Percentiles rank a stretch among this genome's conserved stretches.
Conservation (phyloP, 441 rosid genomes). For the Aquilaria agallochum region DNA sequence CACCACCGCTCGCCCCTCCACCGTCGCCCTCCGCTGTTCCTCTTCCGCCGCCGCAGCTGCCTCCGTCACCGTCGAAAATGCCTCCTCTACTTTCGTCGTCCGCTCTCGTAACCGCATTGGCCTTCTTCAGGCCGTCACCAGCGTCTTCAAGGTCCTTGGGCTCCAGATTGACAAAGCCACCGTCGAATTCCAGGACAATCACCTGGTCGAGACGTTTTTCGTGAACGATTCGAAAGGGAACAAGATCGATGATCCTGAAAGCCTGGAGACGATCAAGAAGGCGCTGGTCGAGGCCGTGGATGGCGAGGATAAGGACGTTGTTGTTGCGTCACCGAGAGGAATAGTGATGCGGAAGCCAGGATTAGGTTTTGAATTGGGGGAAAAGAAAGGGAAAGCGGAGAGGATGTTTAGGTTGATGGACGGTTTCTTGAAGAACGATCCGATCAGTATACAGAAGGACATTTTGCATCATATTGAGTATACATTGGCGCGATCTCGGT, state of each 20-base stretch:
- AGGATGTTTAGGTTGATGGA: constrained; percentile 49
- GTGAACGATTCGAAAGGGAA: constrained; percentile 38
- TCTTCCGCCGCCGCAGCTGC: constrained; percentile 5
- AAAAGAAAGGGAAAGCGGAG: constrained; percentile 30
- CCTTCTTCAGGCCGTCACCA: constrained; percentile 36
- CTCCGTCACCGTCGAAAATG: constrained; percentile 19
- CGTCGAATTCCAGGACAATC: constrained; percentile 26
- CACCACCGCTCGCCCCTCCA: constrained; percentile 12
- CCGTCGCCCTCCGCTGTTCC: constrained; percentile 1
- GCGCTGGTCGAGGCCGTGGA: constrained; percentile 34
- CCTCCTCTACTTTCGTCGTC: constrained; percentile 26
- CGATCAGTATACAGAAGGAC: constrained; percentile 37
- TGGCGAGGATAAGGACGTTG: constrained; percentile 14
- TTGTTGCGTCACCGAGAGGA: constrained; percentile 21
- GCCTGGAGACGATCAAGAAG: constrained; percentile 31
- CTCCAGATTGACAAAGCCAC: constrained; percentile 35
- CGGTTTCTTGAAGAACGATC: constrained; percentile 40
- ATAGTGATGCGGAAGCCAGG: constrained; percentile 27
- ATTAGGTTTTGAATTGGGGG: constrained; percentile 7
- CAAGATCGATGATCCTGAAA: constrained; percentile 27
- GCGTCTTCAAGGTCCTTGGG: constrained; percentile 37
- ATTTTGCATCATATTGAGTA: constrained; percentile 46
- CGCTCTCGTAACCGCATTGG: constrained; percentile 44
- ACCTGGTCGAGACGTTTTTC: constrained; percentile 26
- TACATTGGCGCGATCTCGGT: constrained; percentile 44